Evolutionary conservation across 495 filamentous ascomycete genomes (phyloP).

Genomic region (Tuber indicum): DNA sequence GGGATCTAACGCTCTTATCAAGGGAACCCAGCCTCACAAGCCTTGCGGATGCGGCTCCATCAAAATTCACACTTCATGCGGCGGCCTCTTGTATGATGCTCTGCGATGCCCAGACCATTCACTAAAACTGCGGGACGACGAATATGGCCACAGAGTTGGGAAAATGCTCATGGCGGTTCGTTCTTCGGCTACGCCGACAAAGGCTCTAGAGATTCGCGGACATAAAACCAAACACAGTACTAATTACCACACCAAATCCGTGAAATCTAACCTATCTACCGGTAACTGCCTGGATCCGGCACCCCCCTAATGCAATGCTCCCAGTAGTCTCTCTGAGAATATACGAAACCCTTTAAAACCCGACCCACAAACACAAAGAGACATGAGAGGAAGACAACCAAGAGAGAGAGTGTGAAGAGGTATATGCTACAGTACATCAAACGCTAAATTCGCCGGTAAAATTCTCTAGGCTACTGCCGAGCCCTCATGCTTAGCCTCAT

Average conservation of each 20-base stretch:
- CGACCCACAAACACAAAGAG: neutral
- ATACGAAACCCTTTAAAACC: neutral
- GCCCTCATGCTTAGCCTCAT: neutral
- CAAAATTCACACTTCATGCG: neutral
- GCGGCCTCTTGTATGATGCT: neutral
- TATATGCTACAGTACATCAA: slow-evolving; percentile 2
- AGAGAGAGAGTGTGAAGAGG: neutral
- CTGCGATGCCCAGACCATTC: neutral
- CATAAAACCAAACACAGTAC: neutral
- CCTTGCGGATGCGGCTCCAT: neutral
- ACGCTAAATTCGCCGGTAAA: neutral
- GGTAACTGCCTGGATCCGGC: neutral
- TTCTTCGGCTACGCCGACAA: neutral
- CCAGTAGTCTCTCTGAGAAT: neutral
- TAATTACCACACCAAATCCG: neutral
- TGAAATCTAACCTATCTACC: neutral
- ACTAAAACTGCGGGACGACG: neutral
- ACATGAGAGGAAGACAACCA: neutral
- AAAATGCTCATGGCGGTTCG: neutral
- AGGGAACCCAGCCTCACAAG: neutral
- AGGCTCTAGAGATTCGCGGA: neutral
- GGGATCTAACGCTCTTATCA: neutral
- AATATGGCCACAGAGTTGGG: neutral
- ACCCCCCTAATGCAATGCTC: neutral
- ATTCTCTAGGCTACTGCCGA: neutral